phyloP scores from a whole-genome alignment of 192 early-diverging fungal genomes.

The Rhizoclosmatium globosum region DNA sequence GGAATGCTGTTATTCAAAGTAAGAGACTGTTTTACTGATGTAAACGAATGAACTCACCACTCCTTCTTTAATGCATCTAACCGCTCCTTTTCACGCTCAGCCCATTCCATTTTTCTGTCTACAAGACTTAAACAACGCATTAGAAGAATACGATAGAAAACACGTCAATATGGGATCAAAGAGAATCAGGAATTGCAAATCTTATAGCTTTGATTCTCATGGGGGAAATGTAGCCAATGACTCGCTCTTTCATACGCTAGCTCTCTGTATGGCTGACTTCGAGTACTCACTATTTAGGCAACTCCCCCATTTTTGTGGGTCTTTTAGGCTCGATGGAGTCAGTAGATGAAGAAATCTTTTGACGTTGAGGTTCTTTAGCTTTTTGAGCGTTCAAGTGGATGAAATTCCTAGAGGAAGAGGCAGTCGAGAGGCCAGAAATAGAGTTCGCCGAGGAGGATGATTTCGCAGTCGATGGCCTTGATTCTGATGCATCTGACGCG shows the following conservation, averaged over 20 bases:
- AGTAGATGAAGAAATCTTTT: not conserved
- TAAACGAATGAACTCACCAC: conserved; percentile 42
- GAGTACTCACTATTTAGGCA: conserved; percentile 60
- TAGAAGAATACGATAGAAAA: not conserved
- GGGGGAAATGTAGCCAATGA: not conserved
- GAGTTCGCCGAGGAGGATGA: conserved; percentile 9
- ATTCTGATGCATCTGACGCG: conserved; percentile 11
- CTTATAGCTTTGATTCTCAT: not conserved
- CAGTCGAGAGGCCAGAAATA: not conserved
- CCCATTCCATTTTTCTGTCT: conserved; percentile 65
- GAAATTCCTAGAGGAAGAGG: conserved; percentile 49
- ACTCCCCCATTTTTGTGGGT: conserved; percentile 49
- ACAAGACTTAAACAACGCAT: conserved; percentile 45
- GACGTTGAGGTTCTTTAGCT: conserved; percentile 33
- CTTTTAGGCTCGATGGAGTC: not conserved
- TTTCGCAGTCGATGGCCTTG: conserved; percentile 47
- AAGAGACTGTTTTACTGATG: not conserved
- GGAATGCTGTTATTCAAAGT: conserved; percentile 47
- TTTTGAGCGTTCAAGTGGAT: conserved; percentile 51
- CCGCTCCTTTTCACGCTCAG: conserved; percentile 55
- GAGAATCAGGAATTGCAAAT: not conserved
- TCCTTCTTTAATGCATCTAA: conserved; percentile 47
- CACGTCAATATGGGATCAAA: not conserved
- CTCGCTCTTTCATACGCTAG: too few species aligned
- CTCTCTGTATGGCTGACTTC: too few species aligned